Conservation (phyloP, 345 rosid species). For the Arabis alpina region DNA sequence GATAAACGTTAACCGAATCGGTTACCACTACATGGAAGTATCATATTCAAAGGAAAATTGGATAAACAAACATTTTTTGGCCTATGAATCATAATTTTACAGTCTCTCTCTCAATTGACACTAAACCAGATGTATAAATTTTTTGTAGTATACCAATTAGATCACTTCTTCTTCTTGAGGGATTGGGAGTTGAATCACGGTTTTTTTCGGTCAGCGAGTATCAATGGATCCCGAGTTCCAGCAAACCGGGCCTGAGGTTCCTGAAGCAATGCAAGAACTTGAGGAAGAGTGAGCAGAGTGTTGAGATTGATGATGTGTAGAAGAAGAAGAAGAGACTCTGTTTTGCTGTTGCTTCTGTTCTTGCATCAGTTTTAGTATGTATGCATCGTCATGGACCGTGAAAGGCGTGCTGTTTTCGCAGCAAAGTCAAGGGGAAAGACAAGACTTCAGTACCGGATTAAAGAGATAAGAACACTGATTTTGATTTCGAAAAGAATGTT, state of each 20-base stretch:
- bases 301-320: slow-evolving; percentile 37
- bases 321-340: slow-evolving; percentile 39
- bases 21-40: not conserved
- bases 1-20: slow-evolving; percentile 25
- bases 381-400: slow-evolving; percentile 48
- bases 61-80: slow-evolving; percentile 33
- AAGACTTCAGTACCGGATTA: not conserved
- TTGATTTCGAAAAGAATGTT: not conserved
- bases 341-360: slow-evolving; percentile 40
- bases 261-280: slow-evolving; percentile 49
- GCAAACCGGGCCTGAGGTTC: slow-evolving; percentile 44
- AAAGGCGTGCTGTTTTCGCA: slow-evolving; percentile 47
- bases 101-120: slow-evolving; percentile 38
- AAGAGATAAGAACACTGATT: slow-evolving; percentile 2
- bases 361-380: slow-evolving; percentile 48
- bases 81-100: slow-evolving; percentile 30
- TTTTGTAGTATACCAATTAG: slow-evolving; percentile 34
- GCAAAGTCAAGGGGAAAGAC: not conserved
- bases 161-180: slow-evolving; percentile 25
- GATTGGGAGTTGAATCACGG: not conserved
- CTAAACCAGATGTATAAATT: slow-evolving; percentile 34
- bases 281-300: slow-evolving; percentile 47
- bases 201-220: slow-evolving; percentile 33
- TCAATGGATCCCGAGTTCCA: slow-evolving; percentile 46
- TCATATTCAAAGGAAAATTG: slow-evolving; percentile 10